Evolutionary conservation across 805 yeast genomes (phyloP).

Genomic region (Pichia eremophila): DNA sequence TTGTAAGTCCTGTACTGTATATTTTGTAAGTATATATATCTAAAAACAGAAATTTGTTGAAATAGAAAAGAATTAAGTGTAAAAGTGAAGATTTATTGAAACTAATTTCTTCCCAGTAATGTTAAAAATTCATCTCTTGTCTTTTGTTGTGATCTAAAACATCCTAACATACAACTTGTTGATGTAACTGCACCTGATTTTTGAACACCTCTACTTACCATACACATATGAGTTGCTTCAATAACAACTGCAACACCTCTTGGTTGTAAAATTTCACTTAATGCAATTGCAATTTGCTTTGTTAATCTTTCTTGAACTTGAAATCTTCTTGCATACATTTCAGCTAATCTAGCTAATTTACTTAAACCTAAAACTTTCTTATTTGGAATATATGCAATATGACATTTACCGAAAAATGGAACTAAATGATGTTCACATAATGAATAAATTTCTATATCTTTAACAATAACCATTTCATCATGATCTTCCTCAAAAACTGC

Average conservation of each 20-base stretch:
- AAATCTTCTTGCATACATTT: constrained; percentile 89
- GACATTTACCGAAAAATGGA: constrained; percentile 95
- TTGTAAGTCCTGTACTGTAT: too few relatives aligned
- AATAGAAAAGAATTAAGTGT: too few relatives aligned
- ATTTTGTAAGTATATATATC: too few relatives aligned
- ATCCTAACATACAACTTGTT: constrained; percentile 95
- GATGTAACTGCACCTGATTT: constrained; percentile 89
- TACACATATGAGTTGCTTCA: constrained; percentile 98
- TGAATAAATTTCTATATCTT: constrained; percentile 87
- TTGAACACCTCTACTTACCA: constrained; percentile 97
- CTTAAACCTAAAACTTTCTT: constrained; percentile 86
- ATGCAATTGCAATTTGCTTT: constrained; percentile 94
- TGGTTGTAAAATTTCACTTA: constrained; percentile 83
- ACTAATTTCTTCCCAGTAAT: constrained; percentile 52
- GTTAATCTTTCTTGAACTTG: constrained; percentile 98
- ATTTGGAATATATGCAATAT: constrained; percentile 95
- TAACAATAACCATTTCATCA: constrained; percentile 97
- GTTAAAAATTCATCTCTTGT: constrained; percentile 94
- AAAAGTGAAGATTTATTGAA: too few relatives aligned
- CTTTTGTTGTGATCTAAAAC: constrained; percentile 87
- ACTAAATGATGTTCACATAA: constrained; percentile 97
- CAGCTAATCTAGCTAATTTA: constrained; percentile 91
- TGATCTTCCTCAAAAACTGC: constrained; percentile 98
- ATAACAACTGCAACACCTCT: constrained; percentile 97
- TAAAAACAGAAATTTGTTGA: neutral